Evolutionary conservation across 371 early-diverging fungal genomes (phyloP), one percentile per base, ranked within the genome.

Genomic region (Amoeboaphelidium occidentale): DNA sequence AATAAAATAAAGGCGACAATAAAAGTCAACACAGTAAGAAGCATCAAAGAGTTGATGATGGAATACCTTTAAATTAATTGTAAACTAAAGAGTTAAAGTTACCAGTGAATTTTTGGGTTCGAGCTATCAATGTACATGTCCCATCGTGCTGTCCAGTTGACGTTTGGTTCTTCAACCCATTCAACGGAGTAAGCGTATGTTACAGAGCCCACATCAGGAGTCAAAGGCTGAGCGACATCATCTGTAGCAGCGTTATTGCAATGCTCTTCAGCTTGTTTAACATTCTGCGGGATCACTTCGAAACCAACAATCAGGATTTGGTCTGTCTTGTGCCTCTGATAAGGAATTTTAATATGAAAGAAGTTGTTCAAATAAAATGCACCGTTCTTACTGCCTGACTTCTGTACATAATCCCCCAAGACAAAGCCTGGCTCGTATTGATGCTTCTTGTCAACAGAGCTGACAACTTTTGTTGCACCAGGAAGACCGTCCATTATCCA

Each of bases 51-150:
- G 57, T 84, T 84, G 55, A 74, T 66, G 49, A 86, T 80, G 0
- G 84, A 80, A 45, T 83, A 69, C 83, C 83, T 84, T 55, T 84
- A 84, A 20, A 86, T 75, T n/a, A n/a, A n/a, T n/a, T n/a, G n/a
- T n/a, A n/a, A n/a, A n/a, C n/a, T n/a, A n/a, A n/a, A n/a, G n/a
- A n/a, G n/a, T n/a, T n/a, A n/a, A n/a, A n/a, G n/a, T n/a, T n/a
- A n/a, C 39, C 39, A 32, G 17, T 32, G 39, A 32, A 32, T 32
- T 32, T 32, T 6, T 10, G 39, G 10, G 17, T 32, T 32, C 6
- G 39, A 32, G 17, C 39, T 32, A 32, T 32, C 39, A 32, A 32
- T 32, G 39, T 32, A 32, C 17, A 32, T 17, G 17, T 32, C 39
- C 51, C 45, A 73, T 54, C 76, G 72, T 25, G 58, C 62, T 27